phyloP scores from a whole-genome alignment of 2,329 filamentous ascomycete species.

The Cryphonectria nitschkei region DNA sequence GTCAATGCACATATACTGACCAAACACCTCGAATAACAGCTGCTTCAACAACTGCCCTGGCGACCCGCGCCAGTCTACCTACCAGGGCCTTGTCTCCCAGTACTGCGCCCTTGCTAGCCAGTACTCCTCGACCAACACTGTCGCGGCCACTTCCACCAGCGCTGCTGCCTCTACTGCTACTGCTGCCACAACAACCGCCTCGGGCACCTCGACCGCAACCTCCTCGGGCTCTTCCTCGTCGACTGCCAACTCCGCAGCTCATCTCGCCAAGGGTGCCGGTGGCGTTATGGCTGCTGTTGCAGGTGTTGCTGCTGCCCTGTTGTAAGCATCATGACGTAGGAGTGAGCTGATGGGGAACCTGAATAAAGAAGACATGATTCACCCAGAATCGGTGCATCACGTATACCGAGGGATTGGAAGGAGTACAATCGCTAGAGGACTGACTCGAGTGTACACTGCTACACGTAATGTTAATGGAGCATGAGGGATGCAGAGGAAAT shows the following conservation, averaged over 20 bases:
- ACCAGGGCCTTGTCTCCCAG: conserved; percentile 44
- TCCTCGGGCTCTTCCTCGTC: conserved; percentile 17
- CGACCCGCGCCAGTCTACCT: conserved; percentile 43
- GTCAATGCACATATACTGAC: conserved; percentile 8
- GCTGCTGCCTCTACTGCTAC: conserved; percentile 31
- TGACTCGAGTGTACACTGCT: neutral
- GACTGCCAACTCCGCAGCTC: conserved; percentile 22
- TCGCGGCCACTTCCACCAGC: conserved; percentile 31
- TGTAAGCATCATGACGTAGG: conserved; percentile 31
- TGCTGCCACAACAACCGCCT: conserved; percentile 24
- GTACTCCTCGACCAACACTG: conserved; percentile 37
- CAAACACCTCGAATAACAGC: conserved; percentile 33
- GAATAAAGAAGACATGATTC: neutral
- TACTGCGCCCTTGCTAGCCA: conserved; percentile 52
- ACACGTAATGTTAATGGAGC: conserved; percentile 6
- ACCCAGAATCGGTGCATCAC: neutral
- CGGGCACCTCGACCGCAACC: conserved; percentile 23
- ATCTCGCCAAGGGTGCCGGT: conserved; percentile 35
- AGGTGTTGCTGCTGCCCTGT: conserved; percentile 38
- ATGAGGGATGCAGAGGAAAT: neutral
- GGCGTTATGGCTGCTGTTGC: conserved; percentile 39
- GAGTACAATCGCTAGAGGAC: neutral
- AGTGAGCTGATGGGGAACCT: neutral
- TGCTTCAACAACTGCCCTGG: conserved; percentile 63
- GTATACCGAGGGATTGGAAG: neutral